Evolutionary conservation across 2,329 filamentous ascomycete species (phyloP), one percentile per base, ranked within the genome.

Genomic region (Clonostachys rhizophaga): DNA sequence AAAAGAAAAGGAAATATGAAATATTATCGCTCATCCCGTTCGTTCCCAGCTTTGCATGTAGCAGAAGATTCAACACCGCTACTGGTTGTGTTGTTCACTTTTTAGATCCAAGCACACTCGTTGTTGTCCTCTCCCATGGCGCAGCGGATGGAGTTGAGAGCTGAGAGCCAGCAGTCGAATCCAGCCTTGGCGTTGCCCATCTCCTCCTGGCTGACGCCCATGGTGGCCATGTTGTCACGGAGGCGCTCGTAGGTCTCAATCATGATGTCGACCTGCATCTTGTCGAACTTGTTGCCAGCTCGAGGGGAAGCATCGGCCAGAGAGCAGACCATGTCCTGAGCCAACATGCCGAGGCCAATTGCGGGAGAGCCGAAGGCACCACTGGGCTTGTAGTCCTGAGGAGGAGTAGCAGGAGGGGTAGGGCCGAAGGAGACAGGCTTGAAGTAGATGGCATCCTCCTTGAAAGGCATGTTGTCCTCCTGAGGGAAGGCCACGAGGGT

Each of bases 221-320:
- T 63, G 3, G 58, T 62, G 1, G 62, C 54, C 1, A 80, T 56
- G 53, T 70, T 68, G 40, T 78, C 72, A 14, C 74, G 65, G 48
- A 81, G 59, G 49, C 67, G 67, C 64, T 81, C 76, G 54, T 81
- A 81, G 4, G 77, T 76, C 53, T 80, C 77, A 44, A 81, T 81
- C 77, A 81, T 80, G 40, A 76, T 67, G 70, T 73, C 74, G 16
- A 80, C 58, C 55, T 81, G 77, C 39, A 81, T 55, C 2, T 71
- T 68, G 13, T 43, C 40, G n/a, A 20, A 34, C 37, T 20, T 46
- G 37, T 24, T 30, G 8, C 6, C 20, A 16, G 24, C 9, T 30
- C 24, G 24, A 30, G 24, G 24, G 4, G 24, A 30, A 30, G 24
- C 24, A 30, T 30, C 24, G 24, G 24, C 24, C 24, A 30, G 24